Evolutionary conservation across 1,284 basidiomycete species (phyloP), one percentile per base, ranked within the genome.

Genomic region (Ceratobasidium papillatum): DNA sequence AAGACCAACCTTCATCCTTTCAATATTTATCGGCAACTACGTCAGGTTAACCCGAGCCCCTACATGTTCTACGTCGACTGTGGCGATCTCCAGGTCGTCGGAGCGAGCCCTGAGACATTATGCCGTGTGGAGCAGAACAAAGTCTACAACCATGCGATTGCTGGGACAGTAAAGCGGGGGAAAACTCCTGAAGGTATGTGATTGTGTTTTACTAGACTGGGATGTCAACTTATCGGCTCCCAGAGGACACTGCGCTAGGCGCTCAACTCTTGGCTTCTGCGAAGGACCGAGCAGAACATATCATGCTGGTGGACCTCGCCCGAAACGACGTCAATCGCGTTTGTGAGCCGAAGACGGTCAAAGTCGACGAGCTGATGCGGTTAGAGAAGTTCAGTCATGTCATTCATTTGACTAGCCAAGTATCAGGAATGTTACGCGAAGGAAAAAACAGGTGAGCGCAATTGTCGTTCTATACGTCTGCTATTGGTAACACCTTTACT

Each of bases 1-100:
- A 91, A 92, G 69, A 99, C 98, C 0, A 83, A 88, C 25, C 85
- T 99, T 36, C 96, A 99, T 82, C 96, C 98, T 0, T 99, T 99
- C 87, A 99, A 99, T 84, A 95, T 93, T 14, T 98, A 96, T 82
- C 88, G 98, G 30, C 93, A 95, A 75, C 86, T 99, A 58, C 90
- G 98, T 63, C 92, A 96, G 79, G 88, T 99, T 76, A 99, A 99
- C 81, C 98, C 98, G 0, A 96, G 94, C 73, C 98, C 98, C 4
- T 99, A 99, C 84, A 99, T 98, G 97, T 99, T 98, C 84, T 99
- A 97, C 82, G 83, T 99, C 77, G 94, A 99, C 80, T 96, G 95
- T 79, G 94, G 94, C 8, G 94, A 94, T 75, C 82, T 95, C 11
- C 95, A 99, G 82, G 86, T 99, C 41, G 96, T 99, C 17, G 98